Conservation (phyloP, 345 rosid species). For the Euphorbia tirucalli region DNA sequence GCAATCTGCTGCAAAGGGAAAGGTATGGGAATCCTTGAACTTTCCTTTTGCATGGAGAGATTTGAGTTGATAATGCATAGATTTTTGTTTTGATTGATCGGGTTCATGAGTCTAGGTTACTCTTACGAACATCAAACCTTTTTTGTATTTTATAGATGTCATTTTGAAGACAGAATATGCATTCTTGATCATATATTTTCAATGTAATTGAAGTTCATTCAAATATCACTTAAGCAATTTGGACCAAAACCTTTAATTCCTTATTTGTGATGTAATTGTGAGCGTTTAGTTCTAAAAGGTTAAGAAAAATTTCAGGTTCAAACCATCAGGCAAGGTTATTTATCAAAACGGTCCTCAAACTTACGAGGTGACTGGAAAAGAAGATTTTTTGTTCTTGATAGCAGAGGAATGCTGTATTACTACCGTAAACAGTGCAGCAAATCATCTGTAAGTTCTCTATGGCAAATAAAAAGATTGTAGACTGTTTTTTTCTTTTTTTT, state of each 20-base stretch:
- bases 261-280: neutral
- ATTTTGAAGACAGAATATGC: neutral
- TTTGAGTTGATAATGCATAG: neutral
- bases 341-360: slow-evolving; percentile 92
- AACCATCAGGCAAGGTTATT: slow-evolving; percentile 97
- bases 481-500: neutral
- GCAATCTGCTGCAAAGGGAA: slow-evolving; percentile 98
- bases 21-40: slow-evolving; percentile 44
- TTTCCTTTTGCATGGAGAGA: slow-evolving; percentile 1
- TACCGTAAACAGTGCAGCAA: slow-evolving; percentile 88
- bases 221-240: neutral
- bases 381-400: slow-evolving; percentile 98
- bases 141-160: neutral
- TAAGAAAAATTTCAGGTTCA: slow-evolving; percentile 59
- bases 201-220: neutral
- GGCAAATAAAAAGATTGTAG: neutral
- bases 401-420: slow-evolving; percentile 97
- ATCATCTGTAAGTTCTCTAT: slow-evolving; percentile 69
- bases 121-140: neutral
- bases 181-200: neutral
- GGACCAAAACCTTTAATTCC: neutral
- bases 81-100: neutral
- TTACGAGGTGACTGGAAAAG: slow-evolving; percentile 99
- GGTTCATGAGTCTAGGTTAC: neutral
- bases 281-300: slow-evolving; percentile 15